Conservation (phyloP, 108 stramenopile species). For the Skeletonema costatum region DNA sequence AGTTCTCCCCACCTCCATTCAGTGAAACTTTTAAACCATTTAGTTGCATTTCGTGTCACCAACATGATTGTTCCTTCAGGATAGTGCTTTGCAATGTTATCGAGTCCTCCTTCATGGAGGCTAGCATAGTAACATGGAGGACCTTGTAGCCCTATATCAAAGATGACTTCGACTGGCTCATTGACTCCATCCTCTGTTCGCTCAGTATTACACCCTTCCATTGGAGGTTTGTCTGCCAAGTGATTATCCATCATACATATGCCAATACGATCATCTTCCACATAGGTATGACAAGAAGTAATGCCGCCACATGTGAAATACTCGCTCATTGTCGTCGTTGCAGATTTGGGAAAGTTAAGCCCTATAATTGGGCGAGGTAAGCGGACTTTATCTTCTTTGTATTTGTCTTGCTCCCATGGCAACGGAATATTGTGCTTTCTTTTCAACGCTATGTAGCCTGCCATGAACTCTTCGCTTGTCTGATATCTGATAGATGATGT, state of each 20-base stretch:
- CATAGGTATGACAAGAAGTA: slow-evolving; percentile 32
- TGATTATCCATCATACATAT: slow-evolving; percentile 52
- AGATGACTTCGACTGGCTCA: slow-evolving; percentile 19
- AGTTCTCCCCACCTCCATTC: background rate
- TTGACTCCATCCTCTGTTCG: background rate
- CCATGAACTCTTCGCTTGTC: slow-evolving; percentile 44
- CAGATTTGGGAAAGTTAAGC: slow-evolving; percentile 47
- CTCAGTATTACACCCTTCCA: slow-evolving; percentile 19
- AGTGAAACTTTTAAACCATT: slow-evolving; percentile 20
- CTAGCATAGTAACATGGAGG: slow-evolving; percentile 29
- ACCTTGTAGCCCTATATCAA: slow-evolving; percentile 33
- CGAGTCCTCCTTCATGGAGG: slow-evolving; percentile 38
- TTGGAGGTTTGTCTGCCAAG: slow-evolving; percentile 24
- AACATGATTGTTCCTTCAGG: slow-evolving; percentile 31
- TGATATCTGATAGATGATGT: slow-evolving; percentile 7
- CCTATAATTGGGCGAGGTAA: slow-evolving; percentile 42
- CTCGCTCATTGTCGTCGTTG: slow-evolving; percentile 38
- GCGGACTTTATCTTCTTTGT: slow-evolving; percentile 13
- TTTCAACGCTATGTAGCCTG: slow-evolving; percentile 33
- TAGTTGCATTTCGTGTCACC: slow-evolving; percentile 16
- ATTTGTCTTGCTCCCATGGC: slow-evolving; percentile 36
- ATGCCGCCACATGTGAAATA: slow-evolving; percentile 43
- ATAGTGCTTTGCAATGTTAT: slow-evolving; percentile 35
- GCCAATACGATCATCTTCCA: slow-evolving; percentile 33
- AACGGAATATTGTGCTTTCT: slow-evolving; percentile 14